phyloP scores from a whole-genome alignment of 2,329 filamentous ascomycete genomes.

The Xylariaceae sp. region DNA sequence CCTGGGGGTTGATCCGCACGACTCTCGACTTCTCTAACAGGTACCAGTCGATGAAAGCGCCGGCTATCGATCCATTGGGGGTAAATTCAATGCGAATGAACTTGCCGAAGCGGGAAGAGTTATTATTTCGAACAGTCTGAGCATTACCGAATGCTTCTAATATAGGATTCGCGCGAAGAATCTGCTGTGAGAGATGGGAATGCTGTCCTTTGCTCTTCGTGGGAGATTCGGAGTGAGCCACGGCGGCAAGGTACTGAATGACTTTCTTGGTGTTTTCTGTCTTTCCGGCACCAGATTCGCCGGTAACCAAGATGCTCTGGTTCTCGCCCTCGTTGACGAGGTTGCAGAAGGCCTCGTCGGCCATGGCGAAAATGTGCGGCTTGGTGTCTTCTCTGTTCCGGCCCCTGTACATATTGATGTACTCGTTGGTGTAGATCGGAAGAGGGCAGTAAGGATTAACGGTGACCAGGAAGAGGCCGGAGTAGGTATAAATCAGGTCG shows the following conservation, averaged over 20 bases:
- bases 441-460: conserved; percentile 94
- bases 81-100: conserved; percentile 98
- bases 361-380: conserved; percentile 96
- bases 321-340: conserved; percentile 92
- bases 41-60: conserved; percentile 98
- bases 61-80: conserved; percentile 79
- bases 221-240: conserved; percentile 76
- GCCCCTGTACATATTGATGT: conserved; percentile 97
- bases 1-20: conserved; percentile 77
- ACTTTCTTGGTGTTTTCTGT: conserved; percentile 99
- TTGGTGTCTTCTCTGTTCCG: conserved; percentile 87
- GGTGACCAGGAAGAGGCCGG: conserved; percentile 90
- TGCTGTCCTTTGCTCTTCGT: conserved; percentile 57
- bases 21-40: conserved; percentile 96
- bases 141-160: conserved; percentile 97
- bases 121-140: conserved; percentile 96
- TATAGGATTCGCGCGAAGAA: conserved; percentile 91
- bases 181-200: conserved; percentile 91
- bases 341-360: conserved; percentile 92
- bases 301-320: conserved; percentile 95
- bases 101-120: conserved; percentile 96
- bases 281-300: conserved; percentile 96
- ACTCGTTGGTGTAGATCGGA: conserved; percentile 94
- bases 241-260: conserved; percentile 94
- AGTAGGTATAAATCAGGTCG: conserved; percentile 97